Base-by-base conservation (phyloP, 2,329 filamentous ascomycete genomes). In the Fusarium nygamai region DNA sequence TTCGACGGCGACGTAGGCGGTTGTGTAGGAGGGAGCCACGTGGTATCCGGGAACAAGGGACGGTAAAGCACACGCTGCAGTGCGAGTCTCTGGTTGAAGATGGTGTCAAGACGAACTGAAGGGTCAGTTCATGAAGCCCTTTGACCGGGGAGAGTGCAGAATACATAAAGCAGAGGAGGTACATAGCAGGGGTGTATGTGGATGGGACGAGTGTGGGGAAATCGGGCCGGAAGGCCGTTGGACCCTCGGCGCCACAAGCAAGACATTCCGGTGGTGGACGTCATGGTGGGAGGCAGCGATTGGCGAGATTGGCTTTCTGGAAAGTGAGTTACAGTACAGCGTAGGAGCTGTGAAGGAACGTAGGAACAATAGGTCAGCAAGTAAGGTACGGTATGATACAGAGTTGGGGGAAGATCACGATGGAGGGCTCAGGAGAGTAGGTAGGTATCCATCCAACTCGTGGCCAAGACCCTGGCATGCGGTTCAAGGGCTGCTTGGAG, bases 141-240 rank as follows among this genome's bases (percentile, higher is more conserved):
- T 54, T 56, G 50, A 34, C 54, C 48, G 50, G 65, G 56, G 59
- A 53, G 59, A 57, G 34, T 67, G 65, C 65, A 73, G 31, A 38
- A 36, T 36, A 59, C 57, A 51, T 50, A 59, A 13, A 36, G 56
- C 39, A 58, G 29, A 33, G 13, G 17, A 58, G 9, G 54, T 36
- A 59, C 24, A 36, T 39, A n/a, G 22, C 34, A 48, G 53, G 69
- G 69, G 57, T 72, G 68, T 46, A 64, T 50, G 34, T 44, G 47
- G 63, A 61, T 70, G 69, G 62, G 66, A 61, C 41, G 73, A 76
- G 72, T 78, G 76, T 75, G 73, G 73, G 76, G 75, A 75, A 78
- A 76, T 78, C 76, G 76, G 76, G 48, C 76, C 76, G 76, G 65
- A 39, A 62, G 54, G 58, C 76, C 76, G 76, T 69, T 62, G 54